Evolutionary conservation across 2,329 filamentous ascomycete genomes (phyloP).

Genomic region (Arthrobotrys sphaeroides): DNA sequence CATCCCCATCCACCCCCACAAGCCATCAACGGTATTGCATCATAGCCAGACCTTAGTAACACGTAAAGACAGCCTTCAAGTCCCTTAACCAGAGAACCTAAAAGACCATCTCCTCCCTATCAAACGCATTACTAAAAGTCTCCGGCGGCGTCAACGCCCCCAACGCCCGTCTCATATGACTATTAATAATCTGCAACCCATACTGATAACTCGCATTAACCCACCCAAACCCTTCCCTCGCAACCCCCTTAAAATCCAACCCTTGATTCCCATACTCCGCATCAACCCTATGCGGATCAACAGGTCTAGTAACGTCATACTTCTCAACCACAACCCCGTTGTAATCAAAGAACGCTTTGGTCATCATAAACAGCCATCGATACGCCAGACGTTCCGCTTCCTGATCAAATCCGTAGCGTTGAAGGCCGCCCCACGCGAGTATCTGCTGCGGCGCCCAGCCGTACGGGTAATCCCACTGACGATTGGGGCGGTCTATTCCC

Average conservation of each 20-base stretch:
- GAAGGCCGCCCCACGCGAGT: conserved; percentile 91
- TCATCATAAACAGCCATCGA: conserved; percentile 98
- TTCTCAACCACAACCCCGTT: conserved; percentile 99
- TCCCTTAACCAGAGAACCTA: background rate
- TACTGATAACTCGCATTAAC: conserved; percentile 98
- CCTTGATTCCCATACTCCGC: conserved; percentile 99
- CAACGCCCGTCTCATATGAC: conserved; percentile 87
- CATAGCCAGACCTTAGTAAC: no score
- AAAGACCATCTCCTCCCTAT: conserved; percentile 57
- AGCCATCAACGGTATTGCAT: no score
- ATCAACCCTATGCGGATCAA: conserved; percentile 91
- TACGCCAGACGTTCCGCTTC: conserved; percentile 91
- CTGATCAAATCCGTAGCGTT: conserved; percentile 89
- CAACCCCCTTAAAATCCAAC: conserved; percentile 91
- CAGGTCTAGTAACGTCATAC: conserved; percentile 90
- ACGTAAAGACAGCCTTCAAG: background rate
- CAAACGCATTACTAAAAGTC: conserved; percentile 76
- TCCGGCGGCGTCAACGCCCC: conserved; percentile 88
- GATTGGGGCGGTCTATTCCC: conserved; percentile 83
- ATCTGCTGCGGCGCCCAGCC: conserved; percentile 99
- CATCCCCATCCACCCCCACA: no score
- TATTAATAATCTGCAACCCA: conserved; percentile 85
- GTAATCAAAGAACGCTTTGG: conserved; percentile 97
- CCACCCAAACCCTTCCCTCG: conserved; percentile 97
- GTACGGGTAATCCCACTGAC: conserved; percentile 98